Base-by-base conservation (phyloP, 306 rosid genomes). In the Cucurbita moschata region DNA sequence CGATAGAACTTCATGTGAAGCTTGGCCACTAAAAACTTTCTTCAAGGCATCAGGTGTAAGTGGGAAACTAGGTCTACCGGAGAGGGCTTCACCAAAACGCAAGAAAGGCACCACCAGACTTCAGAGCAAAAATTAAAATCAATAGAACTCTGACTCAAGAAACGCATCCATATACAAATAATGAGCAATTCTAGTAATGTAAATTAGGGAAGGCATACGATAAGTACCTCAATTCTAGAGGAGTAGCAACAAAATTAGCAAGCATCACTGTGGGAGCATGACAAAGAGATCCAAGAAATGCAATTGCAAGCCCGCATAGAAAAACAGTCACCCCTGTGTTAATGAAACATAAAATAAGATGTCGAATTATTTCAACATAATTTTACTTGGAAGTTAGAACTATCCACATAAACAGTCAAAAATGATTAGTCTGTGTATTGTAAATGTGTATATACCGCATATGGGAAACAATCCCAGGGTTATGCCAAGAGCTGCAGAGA, bases 241-340 rank as follows among this genome's bases (percentile, higher is more conserved):
- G 98, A 64, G 98, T 90, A 39, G 97, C 97, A 65, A 89, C 75
- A n/a, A 89, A 87, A 85, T 94, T 94, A 1, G 96, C 79, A 50
- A 90, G 85, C 97, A 94, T 90, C 77, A 86, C 81, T 70, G 90
- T 90, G 2, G 98, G 96, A 77, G 97, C 91, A 86, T 94, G 90
- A 78, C 97, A 90, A 70, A 4, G 74, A 52, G 88, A 82, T 66
- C 92, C 75, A 75, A 90, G 95, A 75, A 83, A 79, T 59, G 95
- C 93, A 81, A 94, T 87, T 39, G 85, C 88, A 74, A 89, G 19
- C 67, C 89, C 98, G 3, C 91, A 87, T 15, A 89, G 88, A 79
- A 94, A 79, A 51, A 94, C 91, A 68, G 97, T 86, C 69, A 90
- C 89, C 62, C 98, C 98, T 94, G 73, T 93, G 72, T 77, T 40